A percentile compares a stretch with the other conserved stretches of the same genome.
phyloP scores from a whole-genome alignment of 2,329 filamentous ascomycete genomes.

The Scedosporium dehoogii region DNA sequence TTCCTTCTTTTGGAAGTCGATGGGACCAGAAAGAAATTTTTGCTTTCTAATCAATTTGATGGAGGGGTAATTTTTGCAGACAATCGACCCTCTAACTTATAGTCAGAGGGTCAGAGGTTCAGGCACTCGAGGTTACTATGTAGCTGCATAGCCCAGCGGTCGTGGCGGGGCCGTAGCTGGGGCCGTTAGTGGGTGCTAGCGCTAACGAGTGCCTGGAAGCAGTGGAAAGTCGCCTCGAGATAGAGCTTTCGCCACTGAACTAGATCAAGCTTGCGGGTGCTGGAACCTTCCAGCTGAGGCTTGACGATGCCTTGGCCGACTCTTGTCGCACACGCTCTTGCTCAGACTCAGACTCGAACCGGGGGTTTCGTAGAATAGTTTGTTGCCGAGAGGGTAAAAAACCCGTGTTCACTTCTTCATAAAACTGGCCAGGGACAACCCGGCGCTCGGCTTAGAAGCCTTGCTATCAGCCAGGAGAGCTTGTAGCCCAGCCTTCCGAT shows the following conservation, averaged over 20 bases:
- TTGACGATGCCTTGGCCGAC: not conserved
- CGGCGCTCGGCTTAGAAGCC: constrained; percentile 15
- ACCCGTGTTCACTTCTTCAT: constrained; percentile 25
- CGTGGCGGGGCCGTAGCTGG: not conserved
- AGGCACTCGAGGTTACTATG: no score
- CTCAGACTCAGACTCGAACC: no score
- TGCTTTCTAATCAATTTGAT: not conserved
- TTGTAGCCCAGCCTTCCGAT: constrained; percentile 55
- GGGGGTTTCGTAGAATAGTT: not conserved
- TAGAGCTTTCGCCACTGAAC: not conserved
- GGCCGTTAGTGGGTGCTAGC: not conserved
- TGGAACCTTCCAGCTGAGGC: not conserved
- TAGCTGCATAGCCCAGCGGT: not conserved
- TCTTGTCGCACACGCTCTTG: not conserved
- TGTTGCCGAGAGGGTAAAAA: not conserved
- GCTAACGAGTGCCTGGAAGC: no score
- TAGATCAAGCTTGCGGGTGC: not conserved
- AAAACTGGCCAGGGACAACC: constrained; percentile 45
- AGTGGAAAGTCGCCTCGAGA: not conserved
- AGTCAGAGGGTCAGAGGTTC: no score
- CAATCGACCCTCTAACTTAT: not conserved
- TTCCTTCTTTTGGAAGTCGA: not conserved
- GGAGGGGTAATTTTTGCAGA: constrained; percentile 4
- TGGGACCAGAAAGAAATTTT: not conserved
- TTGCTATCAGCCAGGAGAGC: constrained; percentile 45